Evolutionary conservation across 176 grass and related monocot genomes (phyloP), one percentile per base, ranked within the genome.

Genomic region (Puya raimondii): DNA sequence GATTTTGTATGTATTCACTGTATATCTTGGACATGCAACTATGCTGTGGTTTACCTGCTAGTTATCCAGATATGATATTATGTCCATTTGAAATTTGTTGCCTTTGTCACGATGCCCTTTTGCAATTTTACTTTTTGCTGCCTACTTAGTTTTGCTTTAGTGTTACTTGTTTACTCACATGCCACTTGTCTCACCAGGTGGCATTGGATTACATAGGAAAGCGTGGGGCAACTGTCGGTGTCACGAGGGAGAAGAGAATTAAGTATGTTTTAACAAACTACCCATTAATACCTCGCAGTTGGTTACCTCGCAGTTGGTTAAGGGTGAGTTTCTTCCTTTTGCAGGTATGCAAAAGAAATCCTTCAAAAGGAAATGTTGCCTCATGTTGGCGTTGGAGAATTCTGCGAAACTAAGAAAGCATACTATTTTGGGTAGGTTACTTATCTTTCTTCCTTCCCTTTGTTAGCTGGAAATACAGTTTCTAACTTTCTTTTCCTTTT

Each of bases 291-390:
- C 21, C 61, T 70, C 25, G 11, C 26, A 42, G 59, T 17, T 75
- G 17, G 8, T 69, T 63, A 75, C n/a, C n/a, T n/a, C n/a, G n/a
- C n/a, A n/a, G n/a, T n/a, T 54, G 53, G 16, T 74, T 25, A 51
- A 76, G 12, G 12, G 74, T 33, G 50, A 48, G 12, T 84, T 23
- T 33, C 49, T 75, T 70, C 29, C 4, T 72, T 23, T 57, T 72
- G 26, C 50, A 92, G 89, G 74, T 88, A 99, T 51, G 94, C 94
- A 29, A 99, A 90, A 86, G 94, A 93, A 50, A 99, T 99, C 86
- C 94, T 99, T 79, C 90, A 99, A 79, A 99, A 93, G 69, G 94
- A 99, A 89, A 99, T 99, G 94, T 76, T 99, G 70, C 94, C 94
- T 74, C 94, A 99, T 84, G 94, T 99, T 80, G 89, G 89, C 67